Evolutionary conservation across 2,329 filamentous ascomycete species (phyloP).

Genomic region (Dactylellina haptotyla): DNA sequence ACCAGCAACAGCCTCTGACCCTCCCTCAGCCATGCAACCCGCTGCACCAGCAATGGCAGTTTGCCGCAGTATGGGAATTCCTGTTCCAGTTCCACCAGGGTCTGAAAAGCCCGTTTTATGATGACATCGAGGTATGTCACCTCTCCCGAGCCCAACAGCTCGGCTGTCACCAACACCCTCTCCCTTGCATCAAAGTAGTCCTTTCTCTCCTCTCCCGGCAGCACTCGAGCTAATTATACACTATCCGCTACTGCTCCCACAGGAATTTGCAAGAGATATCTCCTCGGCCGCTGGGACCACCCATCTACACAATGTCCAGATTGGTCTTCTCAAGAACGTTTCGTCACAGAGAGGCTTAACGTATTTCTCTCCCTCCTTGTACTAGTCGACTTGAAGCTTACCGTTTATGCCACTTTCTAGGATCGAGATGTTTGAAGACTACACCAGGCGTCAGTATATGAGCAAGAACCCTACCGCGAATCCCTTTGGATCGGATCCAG

Average conservation of each 20-base stretch:
- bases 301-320: slow-evolving; percentile 80
- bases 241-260: background rate
- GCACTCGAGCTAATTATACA: background rate
- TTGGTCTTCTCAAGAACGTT: slow-evolving; percentile 88
- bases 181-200: background rate
- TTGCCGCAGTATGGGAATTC: slow-evolving; percentile 77
- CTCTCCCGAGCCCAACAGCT: background rate
- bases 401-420: slow-evolving; percentile 67
- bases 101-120: slow-evolving; percentile 88
- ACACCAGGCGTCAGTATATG: slow-evolving; percentile 86
- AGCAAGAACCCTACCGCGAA: slow-evolving; percentile 82
- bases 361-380: slow-evolving; percentile 63
- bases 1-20: background rate
- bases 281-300: slow-evolving; percentile 60
- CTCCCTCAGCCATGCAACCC: slow-evolving; percentile 16
- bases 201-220: background rate
- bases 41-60: slow-evolving; percentile 49
- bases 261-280: slow-evolving; percentile 48
- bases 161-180: background rate
- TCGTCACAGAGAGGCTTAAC: slow-evolving; percentile 92
- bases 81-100: slow-evolving; percentile 86
- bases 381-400: slow-evolving; percentile 12
- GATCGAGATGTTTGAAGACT: slow-evolving; percentile 89
- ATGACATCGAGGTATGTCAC: slow-evolving; percentile 78
- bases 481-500: slow-evolving; percentile 83